Evolutionary conservation across 2,329 filamentous ascomycete species (phyloP).

Genomic region (Neophaeococcomyces mojaviensis): DNA sequence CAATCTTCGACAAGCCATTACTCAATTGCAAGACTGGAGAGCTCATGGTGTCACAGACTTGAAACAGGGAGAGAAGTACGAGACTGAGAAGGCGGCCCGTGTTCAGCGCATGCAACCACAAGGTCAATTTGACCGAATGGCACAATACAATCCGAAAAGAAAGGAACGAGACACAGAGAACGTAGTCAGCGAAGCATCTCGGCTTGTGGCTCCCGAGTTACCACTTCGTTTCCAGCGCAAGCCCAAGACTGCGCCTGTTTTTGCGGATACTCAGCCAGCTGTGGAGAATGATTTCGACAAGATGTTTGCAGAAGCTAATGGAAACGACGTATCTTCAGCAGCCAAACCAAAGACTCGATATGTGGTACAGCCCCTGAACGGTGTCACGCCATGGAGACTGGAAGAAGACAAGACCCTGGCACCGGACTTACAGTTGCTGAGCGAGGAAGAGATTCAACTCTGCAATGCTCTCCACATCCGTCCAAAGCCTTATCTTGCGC

Average conservation of each 20-base stretch:
- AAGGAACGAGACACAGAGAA: slow-evolving; percentile 64
- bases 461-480: slow-evolving; percentile 78
- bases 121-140: slow-evolving; percentile 78
- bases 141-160: slow-evolving; percentile 50
- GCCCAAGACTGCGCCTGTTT: slow-evolving; percentile 29
- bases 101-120: slow-evolving; percentile 60
- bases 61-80: slow-evolving; percentile 82
- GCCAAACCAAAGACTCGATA: slow-evolving; percentile 43
- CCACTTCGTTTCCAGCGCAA: slow-evolving; percentile 51
- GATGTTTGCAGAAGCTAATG: slow-evolving; percentile 48
- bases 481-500: slow-evolving; percentile 89
- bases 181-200: slow-evolving; percentile 64
- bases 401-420: slow-evolving; percentile 63
- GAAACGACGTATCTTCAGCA: slow-evolving; percentile 30
- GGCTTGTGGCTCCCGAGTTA: slow-evolving; percentile 72
- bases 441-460: slow-evolving; percentile 73
- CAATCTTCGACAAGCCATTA: slow-evolving; percentile 80
- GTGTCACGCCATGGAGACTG: slow-evolving; percentile 50
- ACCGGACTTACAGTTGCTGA: slow-evolving; percentile 73
- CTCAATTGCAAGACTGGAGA: slow-evolving; percentile 90
- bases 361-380: slow-evolving; percentile 42
- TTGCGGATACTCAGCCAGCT: slow-evolving; percentile 27
- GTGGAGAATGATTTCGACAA: slow-evolving; percentile 47
- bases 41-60: slow-evolving; percentile 76
- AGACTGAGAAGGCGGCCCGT: slow-evolving; percentile 73